These are phyloP conservation scores for Eucalyptus rudis DNA, from an alignment of 345 rosid species.

Conservation along the genomic window DNA sequence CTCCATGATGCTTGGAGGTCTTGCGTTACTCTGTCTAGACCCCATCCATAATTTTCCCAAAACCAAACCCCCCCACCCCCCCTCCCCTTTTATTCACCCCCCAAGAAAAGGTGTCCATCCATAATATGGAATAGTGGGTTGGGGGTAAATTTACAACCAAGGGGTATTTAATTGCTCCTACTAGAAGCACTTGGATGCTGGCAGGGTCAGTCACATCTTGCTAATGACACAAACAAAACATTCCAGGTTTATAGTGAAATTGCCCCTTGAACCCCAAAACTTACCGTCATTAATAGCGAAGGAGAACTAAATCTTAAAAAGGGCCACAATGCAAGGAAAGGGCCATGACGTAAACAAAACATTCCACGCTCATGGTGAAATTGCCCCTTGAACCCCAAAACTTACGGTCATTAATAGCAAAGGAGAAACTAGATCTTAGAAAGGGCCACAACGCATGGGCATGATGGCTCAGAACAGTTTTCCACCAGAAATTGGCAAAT, in stretches of 20 bases:
- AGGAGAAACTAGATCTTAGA: too few relatives aligned
- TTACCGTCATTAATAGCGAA: not conserved
- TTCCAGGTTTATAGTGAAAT: not conserved
- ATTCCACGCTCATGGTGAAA: too few relatives aligned
- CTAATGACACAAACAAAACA: not conserved
- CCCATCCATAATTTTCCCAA: too few relatives aligned
- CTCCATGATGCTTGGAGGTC: too few relatives aligned
- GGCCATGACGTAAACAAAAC: not conserved
- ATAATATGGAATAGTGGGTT: not conserved
- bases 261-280: not conserved
- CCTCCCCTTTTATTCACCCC: rapidly evolving
- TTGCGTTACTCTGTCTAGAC: too few relatives aligned
- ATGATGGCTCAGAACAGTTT: too few relatives aligned
- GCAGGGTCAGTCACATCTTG: not conserved
- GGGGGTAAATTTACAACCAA: not conserved
- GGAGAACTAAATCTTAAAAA: not conserved
- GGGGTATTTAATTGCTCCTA: not conserved
- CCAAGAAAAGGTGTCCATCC: not conserved
- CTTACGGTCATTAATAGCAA: too few relatives aligned
- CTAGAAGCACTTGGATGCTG: not conserved
- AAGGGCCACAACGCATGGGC: too few relatives aligned
- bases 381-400: too few relatives aligned
- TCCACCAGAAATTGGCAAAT: too few relatives aligned
- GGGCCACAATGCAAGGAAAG: not conserved
- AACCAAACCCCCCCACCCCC: too few relatives aligned